Base-by-base conservation (phyloP, 2,329 filamentous ascomycete genomes). In the Alternaria solani region DNA sequence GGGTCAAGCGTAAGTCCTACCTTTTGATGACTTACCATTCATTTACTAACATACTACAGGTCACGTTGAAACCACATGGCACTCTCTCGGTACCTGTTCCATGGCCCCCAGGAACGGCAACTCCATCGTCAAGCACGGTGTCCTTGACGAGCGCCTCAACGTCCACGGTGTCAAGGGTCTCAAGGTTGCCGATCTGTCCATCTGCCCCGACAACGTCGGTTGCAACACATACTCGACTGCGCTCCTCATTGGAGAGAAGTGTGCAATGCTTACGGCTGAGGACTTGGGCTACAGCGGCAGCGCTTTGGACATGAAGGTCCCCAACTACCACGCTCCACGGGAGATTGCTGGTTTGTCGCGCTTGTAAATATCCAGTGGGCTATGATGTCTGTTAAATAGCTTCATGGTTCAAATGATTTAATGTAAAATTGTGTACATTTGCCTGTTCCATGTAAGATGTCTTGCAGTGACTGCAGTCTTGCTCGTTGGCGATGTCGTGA, bases 21-120 rank as follows among this genome's bases (percentile, higher is more conserved):
- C 16, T 12, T 12, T 41, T 18, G 14, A 7, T 49, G 11, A 42
- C 2, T 25, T 25, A 26, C 23, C 20, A 7, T 11, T 34, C 36
- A 8, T 9, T 8, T 41, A 46, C 51, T 51, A 52, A 55, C 34
- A 18, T 36, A 32, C 32, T 16, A 26, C 39, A 76, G 74, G 73
- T 62, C 90, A 92, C 73, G 88, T 91, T 49, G 90, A 93, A 80
- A 92, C 88, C 51, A 93, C 90, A 38, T 91, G 90, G 89, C 89
- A 92, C 81, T 79, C 80, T 18, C 81, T 87, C 7, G 84, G 85
- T 39, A 93, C 90, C 1, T 92, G 90, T 80, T 91, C 88, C 53
- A 93, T 93, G 89, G 90, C 89, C 0, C 91, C 91, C 5, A 85
- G 81, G 61, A 86, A 92, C 71, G 91, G 91, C 61, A 94, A 93